Evolutionary conservation across 2,329 filamentous ascomycete genomes (phyloP), one percentile per base, ranked within the genome.

Genomic region (Beauveria scarabaeidicola): DNA sequence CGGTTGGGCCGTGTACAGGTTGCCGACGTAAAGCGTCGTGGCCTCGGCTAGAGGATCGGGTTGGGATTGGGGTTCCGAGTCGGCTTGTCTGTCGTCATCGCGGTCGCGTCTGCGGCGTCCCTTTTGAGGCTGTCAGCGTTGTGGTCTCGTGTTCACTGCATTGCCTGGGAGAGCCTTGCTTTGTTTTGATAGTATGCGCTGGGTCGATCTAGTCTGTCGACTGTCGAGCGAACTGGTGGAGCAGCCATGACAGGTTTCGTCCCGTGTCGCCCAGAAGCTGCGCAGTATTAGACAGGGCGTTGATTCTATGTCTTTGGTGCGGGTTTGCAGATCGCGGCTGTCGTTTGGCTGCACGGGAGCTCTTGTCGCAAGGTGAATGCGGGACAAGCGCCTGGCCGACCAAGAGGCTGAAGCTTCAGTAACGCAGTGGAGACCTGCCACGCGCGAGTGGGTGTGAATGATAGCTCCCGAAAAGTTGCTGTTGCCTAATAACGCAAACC

Each of bases 11-110:
- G 65, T 70, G 59, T 79, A 95, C 83, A 99, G 80, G 73, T 99
- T 99, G 68, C 94, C 94, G 51, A 99, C 93, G 70, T 99, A 99
- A 71, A 99, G 89, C 0, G 94, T 99, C 9, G 93, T 92, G 44
- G 94, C 91, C 72, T 94, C 81, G 64, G 84, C 88, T 61, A 99
- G 80, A 63, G 91, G 90, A 65, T 96, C 91, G 56, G 63, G 69
- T 5, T 66, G 62, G 6, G 70, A 69, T 62, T 90, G 62, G 8
- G 70, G 70, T 62, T 90, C 86, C 48, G 83, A 75, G 25, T 68
- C 65, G 7, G 77, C 72, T 25, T 29, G 75, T 76, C 50, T 81
- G 40, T 82, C 79, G 47, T 81, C 81, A 55, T 85, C 81, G 51
- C 80, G 82, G 65, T 88, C 82, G 64, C 83, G 80, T 70, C 85